Evolutionary conservation across 495 filamentous ascomycete genomes (phyloP).

Genomic region (Terfezia boudieri): DNA sequence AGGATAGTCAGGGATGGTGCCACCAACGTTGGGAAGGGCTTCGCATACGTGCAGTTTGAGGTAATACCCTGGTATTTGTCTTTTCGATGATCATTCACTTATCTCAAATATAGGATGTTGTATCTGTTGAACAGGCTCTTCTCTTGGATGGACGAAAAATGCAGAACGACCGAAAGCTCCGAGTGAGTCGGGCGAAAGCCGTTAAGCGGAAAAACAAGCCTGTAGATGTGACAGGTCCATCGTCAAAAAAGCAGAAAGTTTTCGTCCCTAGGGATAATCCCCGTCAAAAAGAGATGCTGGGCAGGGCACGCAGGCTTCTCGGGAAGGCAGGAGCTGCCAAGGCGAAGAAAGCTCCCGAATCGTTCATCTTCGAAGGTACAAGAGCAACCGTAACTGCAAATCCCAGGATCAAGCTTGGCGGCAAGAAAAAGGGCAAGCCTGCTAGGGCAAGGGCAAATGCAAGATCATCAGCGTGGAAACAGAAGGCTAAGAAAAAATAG

Average conservation of each 20-base stretch:
- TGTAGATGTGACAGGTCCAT: constrained; percentile 8
- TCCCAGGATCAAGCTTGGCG: constrained; percentile 38
- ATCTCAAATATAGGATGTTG: constrained; percentile 36
- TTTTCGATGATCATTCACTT: constrained; percentile 2
- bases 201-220: constrained; percentile 39
- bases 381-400: constrained; percentile 48
- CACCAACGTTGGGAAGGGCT: constrained; percentile 86
- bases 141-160: constrained; percentile 75
- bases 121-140: constrained; percentile 70
- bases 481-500: constrained; percentile 27
- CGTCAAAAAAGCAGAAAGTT: constrained; percentile 21
- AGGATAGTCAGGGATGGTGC: constrained; percentile 74
- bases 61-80: constrained; percentile 20
- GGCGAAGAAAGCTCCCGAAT: constrained; percentile 25
- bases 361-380: constrained; percentile 62
- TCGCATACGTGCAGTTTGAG: constrained; percentile 92
- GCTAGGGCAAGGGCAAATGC: constrained; percentile 29
- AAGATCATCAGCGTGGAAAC: constrained; percentile 46
- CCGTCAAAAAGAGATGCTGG: constrained; percentile 47
- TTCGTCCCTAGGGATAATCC: constrained; percentile 43
- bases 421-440: constrained; percentile 36
- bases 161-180: constrained; percentile 67
- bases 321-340: constrained; percentile 55
- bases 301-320: constrained; percentile 61
- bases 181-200: constrained; percentile 66